Evolutionary conservation across 2,329 filamentous ascomycete genomes (phyloP).

Genomic region (Fonsecaea nubica): DNA sequence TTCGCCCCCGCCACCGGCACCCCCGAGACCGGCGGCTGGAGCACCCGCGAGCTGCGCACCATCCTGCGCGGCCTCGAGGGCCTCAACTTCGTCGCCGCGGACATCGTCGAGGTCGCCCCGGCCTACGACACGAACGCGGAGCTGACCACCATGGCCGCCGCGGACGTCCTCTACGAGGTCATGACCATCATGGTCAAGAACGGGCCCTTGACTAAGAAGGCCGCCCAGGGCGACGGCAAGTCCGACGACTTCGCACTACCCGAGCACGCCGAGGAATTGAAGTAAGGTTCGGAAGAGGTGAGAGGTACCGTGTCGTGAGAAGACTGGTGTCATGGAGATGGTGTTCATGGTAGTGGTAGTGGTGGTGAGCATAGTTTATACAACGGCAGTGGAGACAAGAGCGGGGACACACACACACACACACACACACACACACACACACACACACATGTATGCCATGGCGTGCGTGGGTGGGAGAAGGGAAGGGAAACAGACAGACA

Average conservation of each 20-base stretch:
- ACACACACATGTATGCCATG: no score
- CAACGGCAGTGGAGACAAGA: no score
- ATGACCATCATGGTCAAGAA: constrained; percentile 84
- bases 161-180: constrained; percentile 74
- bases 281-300: neutral
- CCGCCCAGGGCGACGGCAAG: constrained; percentile 23
- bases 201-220: constrained; percentile 64
- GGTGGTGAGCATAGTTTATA: neutral
- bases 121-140: constrained; percentile 68
- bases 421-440: no score
- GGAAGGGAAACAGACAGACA: no score
- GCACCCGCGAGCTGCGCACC: constrained; percentile 63
- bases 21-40: constrained; percentile 67
- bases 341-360: neutral
- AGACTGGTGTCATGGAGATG: neutral
- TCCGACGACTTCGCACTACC: neutral
- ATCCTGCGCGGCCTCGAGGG: constrained; percentile 66
- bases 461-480: no score
- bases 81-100: constrained; percentile 64
- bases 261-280: constrained; percentile 1
- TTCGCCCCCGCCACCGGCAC: constrained; percentile 65
- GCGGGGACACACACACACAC: no score
- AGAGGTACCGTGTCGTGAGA: neutral
- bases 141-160: constrained; percentile 58
- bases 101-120: constrained; percentile 68